A percentile compares a stretch with the other conserved stretches of the same genome.
phyloP scores from a whole-genome alignment of 441 rosid species.

The Populus hybrid region DNA sequence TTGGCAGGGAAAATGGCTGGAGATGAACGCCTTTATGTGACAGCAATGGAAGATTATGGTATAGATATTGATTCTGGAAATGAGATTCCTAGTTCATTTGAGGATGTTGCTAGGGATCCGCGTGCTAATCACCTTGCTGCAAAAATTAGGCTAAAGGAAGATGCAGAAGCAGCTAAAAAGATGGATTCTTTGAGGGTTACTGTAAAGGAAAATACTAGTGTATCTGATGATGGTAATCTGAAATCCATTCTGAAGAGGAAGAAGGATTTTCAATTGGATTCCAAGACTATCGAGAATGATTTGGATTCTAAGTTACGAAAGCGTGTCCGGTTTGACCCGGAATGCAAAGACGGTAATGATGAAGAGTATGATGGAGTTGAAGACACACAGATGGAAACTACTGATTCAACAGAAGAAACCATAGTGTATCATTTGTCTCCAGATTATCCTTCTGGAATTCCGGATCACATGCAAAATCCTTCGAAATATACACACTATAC shows the following conservation, averaged over 20 bases:
- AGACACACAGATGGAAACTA: slow-evolving; percentile 33
- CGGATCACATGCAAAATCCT: slow-evolving; percentile 80
- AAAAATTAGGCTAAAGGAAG: slow-evolving; percentile 69
- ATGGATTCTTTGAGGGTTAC: slow-evolving; percentile 56
- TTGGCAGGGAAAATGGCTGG: slow-evolving; percentile 48
- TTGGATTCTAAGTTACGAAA: slow-evolving; percentile 54
- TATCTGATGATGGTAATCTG: slow-evolving; percentile 36
- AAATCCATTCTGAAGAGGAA: slow-evolving; percentile 80
- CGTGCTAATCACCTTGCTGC: slow-evolving; percentile 80
- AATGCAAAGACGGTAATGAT: slow-evolving; percentile 25
- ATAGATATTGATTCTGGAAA: slow-evolving; percentile 46
- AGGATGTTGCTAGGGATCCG: slow-evolving; percentile 53
- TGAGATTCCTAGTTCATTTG: slow-evolving; percentile 46
- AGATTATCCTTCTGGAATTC: slow-evolving; percentile 52
- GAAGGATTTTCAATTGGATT: slow-evolving; percentile 38
- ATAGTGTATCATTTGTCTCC: slow-evolving; percentile 19
- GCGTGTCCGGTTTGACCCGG: slow-evolving; percentile 80
- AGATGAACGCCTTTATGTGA: slow-evolving; percentile 55
- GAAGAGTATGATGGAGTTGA: slow-evolving; percentile 30
- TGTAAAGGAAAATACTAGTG: slow-evolving; percentile 7
- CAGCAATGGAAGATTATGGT: slow-evolving; percentile 51
- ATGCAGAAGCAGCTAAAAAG: slow-evolving; percentile 70
- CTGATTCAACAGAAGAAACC: slow-evolving; percentile 24
- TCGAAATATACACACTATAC: slow-evolving; percentile 70
- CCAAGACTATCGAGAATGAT: slow-evolving; percentile 23